phyloP scores from a whole-genome alignment of 495 filamentous ascomycete species.

The Podospora pseudoanserina region DNA sequence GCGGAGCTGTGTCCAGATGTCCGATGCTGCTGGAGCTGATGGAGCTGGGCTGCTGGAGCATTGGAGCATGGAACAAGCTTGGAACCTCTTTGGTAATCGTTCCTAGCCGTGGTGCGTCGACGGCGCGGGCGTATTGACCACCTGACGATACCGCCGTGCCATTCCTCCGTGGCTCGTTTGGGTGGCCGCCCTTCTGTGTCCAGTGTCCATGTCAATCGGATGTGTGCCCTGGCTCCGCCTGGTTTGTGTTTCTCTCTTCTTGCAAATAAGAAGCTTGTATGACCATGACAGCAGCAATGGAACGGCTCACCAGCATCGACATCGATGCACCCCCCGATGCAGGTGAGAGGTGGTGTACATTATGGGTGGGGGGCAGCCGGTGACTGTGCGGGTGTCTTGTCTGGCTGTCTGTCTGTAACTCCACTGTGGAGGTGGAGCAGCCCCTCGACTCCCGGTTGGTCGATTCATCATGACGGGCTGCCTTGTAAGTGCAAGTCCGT shows the following conservation, averaged over 20 bases:
- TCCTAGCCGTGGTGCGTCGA: constrained; percentile 16
- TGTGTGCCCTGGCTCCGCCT: background rate
- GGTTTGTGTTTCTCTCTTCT: background rate
- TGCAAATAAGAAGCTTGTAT: background rate
- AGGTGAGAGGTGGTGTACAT: background rate
- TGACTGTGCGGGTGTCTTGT: background rate
- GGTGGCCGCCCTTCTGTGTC: background rate
- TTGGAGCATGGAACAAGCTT: background rate
- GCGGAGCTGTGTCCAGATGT: background rate
- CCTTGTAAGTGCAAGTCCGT: background rate
- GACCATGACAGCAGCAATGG: background rate
- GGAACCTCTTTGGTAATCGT: constrained; percentile 10
- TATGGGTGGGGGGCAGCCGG: background rate
- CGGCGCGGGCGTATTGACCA: constrained; percentile 13
- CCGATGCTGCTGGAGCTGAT: no score
- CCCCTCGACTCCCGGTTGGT: constrained; percentile 7
- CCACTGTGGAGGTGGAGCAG: background rate
- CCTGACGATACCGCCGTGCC: constrained; percentile 19
- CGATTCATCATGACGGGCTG: constrained; percentile 10
- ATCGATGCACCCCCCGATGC: constrained; percentile 1
- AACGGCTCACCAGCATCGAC: background rate
- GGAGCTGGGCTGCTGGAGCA: no score
- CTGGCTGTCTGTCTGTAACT: background rate
- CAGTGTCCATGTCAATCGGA: constrained; percentile 6
- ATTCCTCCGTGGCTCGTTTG: background rate